Conservation (phyloP, 208 protist species). For the Trypanosoma cruzi region DNA sequence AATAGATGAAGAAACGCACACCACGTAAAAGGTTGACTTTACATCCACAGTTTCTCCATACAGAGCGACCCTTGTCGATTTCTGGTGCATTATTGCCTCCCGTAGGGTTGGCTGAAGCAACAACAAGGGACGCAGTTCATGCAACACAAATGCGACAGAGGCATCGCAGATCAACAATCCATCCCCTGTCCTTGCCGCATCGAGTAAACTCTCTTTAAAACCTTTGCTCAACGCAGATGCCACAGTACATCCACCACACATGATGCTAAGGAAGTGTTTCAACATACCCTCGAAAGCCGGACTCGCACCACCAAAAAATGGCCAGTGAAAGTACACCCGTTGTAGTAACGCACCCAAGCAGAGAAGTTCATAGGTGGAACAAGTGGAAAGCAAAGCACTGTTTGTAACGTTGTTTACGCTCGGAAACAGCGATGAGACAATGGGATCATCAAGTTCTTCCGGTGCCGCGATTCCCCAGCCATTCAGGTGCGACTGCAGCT, state of each 20-base stretch:
- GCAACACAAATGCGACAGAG: conserved; percentile 24
- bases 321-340: conserved; percentile 56
- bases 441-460: conserved; percentile 14
- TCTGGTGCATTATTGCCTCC: not conserved
- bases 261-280: conserved; percentile 39
- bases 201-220: conserved; percentile 42
- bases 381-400: conserved; percentile 35
- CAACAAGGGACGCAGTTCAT: conserved; percentile 34
- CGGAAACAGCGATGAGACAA: conserved; percentile 49
- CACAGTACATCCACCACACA: conserved; percentile 54
- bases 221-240: conserved; percentile 49
- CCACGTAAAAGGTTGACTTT: conserved; percentile 56
- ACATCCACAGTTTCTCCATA: conserved; percentile 53
- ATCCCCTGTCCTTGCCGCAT: conserved; percentile 51
- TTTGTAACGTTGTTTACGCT: conserved; percentile 43
- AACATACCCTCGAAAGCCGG: conserved; percentile 47
- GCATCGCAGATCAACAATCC: conserved; percentile 80
- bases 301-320: conserved; percentile 59
- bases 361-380: conserved; percentile 36
- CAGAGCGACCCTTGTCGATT: conserved; percentile 11
- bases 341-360: conserved; percentile 29
- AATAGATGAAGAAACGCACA: conserved; percentile 45
- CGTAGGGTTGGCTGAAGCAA: conserved; percentile 24
- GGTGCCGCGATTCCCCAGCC: conserved; percentile 31
- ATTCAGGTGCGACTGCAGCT: conserved; percentile 35